Conservation (phyloP, 768 basidiomycete genomes). For the Leucosporidium yakuticum region DNA sequence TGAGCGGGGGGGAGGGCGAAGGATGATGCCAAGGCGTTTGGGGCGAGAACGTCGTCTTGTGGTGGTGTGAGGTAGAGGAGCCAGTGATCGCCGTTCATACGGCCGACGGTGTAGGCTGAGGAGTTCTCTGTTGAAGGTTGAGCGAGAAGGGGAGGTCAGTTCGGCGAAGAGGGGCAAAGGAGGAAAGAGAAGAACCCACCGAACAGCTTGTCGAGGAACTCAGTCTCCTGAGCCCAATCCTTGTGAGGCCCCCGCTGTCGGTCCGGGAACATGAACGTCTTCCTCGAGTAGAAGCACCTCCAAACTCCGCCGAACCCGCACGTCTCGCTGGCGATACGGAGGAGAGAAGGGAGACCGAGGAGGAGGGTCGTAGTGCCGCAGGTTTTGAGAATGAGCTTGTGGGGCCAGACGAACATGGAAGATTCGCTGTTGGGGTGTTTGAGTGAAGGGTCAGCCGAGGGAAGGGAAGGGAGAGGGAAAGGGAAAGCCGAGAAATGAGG, state of each 20-base stretch:
- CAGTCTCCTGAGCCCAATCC: conserved; percentile 89
- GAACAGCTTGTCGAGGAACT: conserved; percentile 84
- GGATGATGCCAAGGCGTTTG: conserved; percentile 31
- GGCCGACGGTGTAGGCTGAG: conserved; percentile 92
- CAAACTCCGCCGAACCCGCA: conserved; percentile 58
- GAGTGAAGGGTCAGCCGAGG: background rate
- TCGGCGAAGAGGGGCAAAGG: background rate
- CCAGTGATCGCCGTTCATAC: conserved; percentile 99
- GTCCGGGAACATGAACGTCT: conserved; percentile 99
- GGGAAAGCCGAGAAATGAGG: background rate
- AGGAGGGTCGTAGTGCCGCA: conserved; percentile 98
- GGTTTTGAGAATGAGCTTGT: conserved; percentile 95
- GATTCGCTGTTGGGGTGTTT: conserved; percentile 77
- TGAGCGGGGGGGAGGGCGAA: conserved; percentile 32
- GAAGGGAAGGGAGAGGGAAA: background rate
- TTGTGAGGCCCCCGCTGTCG: conserved; percentile 85
- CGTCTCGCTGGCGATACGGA: conserved; percentile 67
- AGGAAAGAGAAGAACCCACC: conserved; percentile 44
- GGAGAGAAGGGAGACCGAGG: conserved; percentile 85
- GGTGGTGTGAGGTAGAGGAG: conserved; percentile 83
- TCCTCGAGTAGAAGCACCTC: conserved; percentile 95
- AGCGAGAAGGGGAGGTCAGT: background rate
- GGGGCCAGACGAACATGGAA: conserved; percentile 87
- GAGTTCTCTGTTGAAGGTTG: no score
- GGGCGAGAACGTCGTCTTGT: conserved; percentile 43